Base-by-base conservation (phyloP, 495 filamentous ascomycete species). In the Aspergillus heteromorphus region DNA sequence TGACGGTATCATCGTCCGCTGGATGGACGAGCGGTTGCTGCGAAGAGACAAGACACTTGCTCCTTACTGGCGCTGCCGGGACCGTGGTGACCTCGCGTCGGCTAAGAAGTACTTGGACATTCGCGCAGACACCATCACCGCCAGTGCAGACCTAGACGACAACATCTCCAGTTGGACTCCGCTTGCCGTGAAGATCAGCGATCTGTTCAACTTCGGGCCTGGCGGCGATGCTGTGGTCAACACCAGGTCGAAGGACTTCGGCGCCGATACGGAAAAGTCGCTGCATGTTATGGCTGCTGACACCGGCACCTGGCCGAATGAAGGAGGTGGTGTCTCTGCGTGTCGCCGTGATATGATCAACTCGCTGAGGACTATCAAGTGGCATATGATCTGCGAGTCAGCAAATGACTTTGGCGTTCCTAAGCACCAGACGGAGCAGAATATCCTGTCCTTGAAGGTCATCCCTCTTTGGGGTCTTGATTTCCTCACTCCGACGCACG, bases 261-360 rank as follows among this genome's bases (percentile, higher is more conserved):
- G 69, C 34, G 64, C 65, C 1, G 83, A 85, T 59, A 82, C 72
- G 8, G 74, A 80, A 16, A 71, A 78, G 31, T 74, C 67, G 6
- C 73, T 87, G 13, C 83, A 84, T 55, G 81, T 87, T 49, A 73
- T 87, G 58, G 82, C 83, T 41, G 76, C 80, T 11, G 83, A 87
- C 61, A 84, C 73, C 31, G 81, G 81, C 13, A 85, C 82, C 27
- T 87, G 83, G 83, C 83, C 83, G 0, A 84, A 85, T 48, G 80
- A 84, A 59, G 81, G 80, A 49, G 83, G 83, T 53, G 83, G 83
- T 61, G 83, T 87, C 16, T 85, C 83, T 40, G 82, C 81, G 23
- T 87, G 83, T 68, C 79, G 83, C n/a, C 72, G 83, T 49, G 83
- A 87, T 57, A 75, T 87, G 72, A 82, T 87, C 66, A 84, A 86